Percentiles rank a stretch among this genome's conserved stretches.
Evolutionary conservation across 1,284 basidiomycete genomes (phyloP).

Genomic region (Wallemia ichthyophaga): DNA sequence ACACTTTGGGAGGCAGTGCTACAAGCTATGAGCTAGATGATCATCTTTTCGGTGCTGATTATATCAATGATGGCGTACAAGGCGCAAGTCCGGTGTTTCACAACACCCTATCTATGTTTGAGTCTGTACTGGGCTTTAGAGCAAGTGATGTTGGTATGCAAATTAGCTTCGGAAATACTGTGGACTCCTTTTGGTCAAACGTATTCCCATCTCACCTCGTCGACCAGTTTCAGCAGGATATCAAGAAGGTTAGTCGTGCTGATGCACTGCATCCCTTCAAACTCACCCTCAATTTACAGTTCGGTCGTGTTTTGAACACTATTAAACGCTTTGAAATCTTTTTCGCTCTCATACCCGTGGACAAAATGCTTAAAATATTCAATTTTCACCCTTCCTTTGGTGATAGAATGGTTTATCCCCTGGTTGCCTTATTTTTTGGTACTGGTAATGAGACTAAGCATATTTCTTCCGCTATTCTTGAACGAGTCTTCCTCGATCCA

Average conservation of each 20-base stretch:
- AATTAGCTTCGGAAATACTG: neutral
- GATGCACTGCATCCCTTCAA: too few species aligned
- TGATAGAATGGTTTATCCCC: conserved; percentile 26
- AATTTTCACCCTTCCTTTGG: conserved; percentile 24
- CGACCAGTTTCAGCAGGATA: conserved; percentile 23
- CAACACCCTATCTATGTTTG: neutral
- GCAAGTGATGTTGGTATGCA: neutral
- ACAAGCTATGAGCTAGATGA: neutral
- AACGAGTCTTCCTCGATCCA: conserved; percentile 27
- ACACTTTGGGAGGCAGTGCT: neutral
- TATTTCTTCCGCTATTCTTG: conserved; percentile 26
- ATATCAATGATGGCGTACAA: neutral
- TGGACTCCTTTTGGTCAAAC: conserved; percentile 28
- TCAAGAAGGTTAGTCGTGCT: conserved; percentile 18
- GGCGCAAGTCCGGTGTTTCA: neutral
- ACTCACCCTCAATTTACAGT: too few species aligned
- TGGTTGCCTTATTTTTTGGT: conserved; percentile 26
- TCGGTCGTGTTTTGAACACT: neutral
- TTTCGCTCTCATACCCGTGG: conserved; percentile 29
- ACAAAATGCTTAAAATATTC: conserved; percentile 27
- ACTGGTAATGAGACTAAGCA: conserved; percentile 30
- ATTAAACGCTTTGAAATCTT: conserved; percentile 19
- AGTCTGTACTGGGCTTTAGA: neutral
- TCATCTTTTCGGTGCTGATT: neutral
- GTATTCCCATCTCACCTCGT: conserved; percentile 29